Percentiles rank a stretch among this genome's conserved stretches.
Conservation (phyloP, 2,329 filamentous ascomycete genomes). For the Magnaporthiopsis incrustans region DNA sequence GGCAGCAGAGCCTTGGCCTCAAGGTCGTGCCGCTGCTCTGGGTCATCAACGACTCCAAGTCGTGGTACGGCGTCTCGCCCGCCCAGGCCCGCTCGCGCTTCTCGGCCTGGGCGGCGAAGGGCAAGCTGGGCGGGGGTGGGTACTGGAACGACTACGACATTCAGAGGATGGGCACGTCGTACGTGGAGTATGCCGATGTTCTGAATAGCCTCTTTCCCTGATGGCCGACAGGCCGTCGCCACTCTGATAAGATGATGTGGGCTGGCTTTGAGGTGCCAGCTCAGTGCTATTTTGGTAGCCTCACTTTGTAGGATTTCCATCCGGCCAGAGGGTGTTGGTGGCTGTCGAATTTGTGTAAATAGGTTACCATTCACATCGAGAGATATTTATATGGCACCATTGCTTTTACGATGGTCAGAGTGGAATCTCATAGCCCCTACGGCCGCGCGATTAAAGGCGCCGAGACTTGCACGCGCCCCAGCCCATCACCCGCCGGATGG, state of each 20-base stretch:
- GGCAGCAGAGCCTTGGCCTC: slow-evolving; percentile 28
- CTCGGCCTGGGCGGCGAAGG: slow-evolving; percentile 21
- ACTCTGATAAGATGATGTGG: too few relatives aligned
- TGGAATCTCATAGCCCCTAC: not conserved
- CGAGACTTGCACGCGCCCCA: not conserved
- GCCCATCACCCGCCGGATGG: slow-evolving; percentile 7
- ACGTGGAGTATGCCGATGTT: slow-evolving; percentile 23
- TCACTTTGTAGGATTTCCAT: not conserved
- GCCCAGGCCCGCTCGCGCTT: slow-evolving; percentile 29
- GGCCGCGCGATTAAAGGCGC: not conserved
- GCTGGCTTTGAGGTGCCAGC: not conserved
- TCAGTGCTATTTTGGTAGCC: not conserved
- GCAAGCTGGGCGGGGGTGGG: slow-evolving; percentile 28
- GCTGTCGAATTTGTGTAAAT: not conserved
- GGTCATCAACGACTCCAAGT: slow-evolving; percentile 39
- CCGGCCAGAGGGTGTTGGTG: not conserved
- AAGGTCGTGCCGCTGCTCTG: slow-evolving; percentile 35
- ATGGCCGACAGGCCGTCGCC: not conserved
- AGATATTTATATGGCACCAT: not conserved
- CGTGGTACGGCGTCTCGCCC: slow-evolving; percentile 27
- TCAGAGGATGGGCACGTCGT: slow-evolving; percentile 32
- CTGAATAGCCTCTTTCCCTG: slow-evolving; percentile 15
- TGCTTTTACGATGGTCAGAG: not conserved
- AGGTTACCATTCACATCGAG: not conserved
- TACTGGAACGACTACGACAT: slow-evolving; percentile 41